Evolutionary conservation across 2,329 filamentous ascomycete species (phyloP).

Genomic region (Leptographium wingfieldii): DNA sequence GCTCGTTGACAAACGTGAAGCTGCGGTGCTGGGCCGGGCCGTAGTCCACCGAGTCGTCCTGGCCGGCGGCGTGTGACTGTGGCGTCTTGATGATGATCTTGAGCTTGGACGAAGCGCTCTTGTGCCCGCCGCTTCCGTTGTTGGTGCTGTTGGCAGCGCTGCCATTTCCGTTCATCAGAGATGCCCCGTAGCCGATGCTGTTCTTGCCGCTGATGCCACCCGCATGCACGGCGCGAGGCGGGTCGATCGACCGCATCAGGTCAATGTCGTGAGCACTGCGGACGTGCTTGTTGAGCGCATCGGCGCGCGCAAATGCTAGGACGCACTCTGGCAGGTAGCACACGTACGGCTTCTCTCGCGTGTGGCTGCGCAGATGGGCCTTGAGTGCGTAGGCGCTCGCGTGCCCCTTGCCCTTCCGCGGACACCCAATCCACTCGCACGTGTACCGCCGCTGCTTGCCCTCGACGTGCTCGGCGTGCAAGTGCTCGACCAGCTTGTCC

Average conservation of each 20-base stretch:
- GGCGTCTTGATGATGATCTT: slow-evolving; percentile 54
- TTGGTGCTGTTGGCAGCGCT: not conserved
- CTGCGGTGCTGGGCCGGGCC: slow-evolving; percentile 22
- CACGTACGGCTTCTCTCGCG: slow-evolving; percentile 95
- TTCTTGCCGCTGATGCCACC: not conserved
- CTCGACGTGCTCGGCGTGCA: slow-evolving; percentile 89
- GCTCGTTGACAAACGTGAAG: slow-evolving; percentile 29
- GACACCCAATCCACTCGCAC: slow-evolving; percentile 94
- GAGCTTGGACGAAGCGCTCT: slow-evolving; percentile 33
- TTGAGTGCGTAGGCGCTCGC: slow-evolving; percentile 92
- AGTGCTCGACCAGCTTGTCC: slow-evolving; percentile 70
- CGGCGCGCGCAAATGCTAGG: slow-evolving; percentile 87
- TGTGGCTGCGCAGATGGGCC: slow-evolving; percentile 96
- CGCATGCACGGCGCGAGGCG: slow-evolving; percentile 51
- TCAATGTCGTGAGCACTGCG: slow-evolving; percentile 97
- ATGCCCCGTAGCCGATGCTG: not conserved
- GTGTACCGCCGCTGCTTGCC: slow-evolving; percentile 90
- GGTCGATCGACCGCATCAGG: slow-evolving; percentile 67
- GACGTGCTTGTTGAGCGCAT: slow-evolving; percentile 96
- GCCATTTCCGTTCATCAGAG: not conserved
- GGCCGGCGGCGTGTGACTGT: slow-evolving; percentile 42
- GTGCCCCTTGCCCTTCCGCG: slow-evolving; percentile 77
- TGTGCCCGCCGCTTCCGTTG: not conserved
- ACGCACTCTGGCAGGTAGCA: slow-evolving; percentile 95
- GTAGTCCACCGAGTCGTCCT: slow-evolving; percentile 37